phyloP scores from a whole-genome alignment of 768 basidiomycete species.

The Tricholoma terreum region DNA sequence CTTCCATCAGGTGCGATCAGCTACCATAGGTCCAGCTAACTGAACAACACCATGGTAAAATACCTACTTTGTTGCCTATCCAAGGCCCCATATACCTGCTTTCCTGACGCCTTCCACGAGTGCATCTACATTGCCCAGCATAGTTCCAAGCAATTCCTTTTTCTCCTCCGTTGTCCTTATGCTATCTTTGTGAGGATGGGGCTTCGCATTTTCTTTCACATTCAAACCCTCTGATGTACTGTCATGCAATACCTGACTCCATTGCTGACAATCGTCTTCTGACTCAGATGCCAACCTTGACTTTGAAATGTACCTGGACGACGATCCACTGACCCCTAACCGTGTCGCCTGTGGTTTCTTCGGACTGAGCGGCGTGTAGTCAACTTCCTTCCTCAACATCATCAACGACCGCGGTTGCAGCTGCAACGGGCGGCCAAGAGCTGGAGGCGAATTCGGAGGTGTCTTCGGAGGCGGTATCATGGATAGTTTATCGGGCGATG shows the following conservation, averaged over 20 bases:
- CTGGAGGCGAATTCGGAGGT: conserved; percentile 25
- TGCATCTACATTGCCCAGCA: conserved; percentile 90
- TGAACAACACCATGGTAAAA: conserved; percentile 5
- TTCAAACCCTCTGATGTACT: conserved; percentile 8
- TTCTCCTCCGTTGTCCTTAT: conserved; percentile 75
- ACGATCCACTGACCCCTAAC: conserved; percentile 13
- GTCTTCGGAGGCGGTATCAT: conserved; percentile 20
- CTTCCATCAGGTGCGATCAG: neutral
- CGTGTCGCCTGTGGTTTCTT: conserved; percentile 38
- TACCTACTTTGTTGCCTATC: conserved; percentile 12
- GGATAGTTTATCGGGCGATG: conserved; percentile 44
- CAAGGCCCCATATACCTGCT: conserved; percentile 85
- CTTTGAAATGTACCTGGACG: conserved; percentile 16
- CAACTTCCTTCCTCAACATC: conserved; percentile 69
- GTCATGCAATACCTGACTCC: conserved; percentile 3
- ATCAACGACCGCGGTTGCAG: conserved; percentile 50
- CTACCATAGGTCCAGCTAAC: conserved; percentile 11
- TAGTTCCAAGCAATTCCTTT: conserved; percentile 72
- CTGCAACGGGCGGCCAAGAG: conserved; percentile 21
- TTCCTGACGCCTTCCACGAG: conserved; percentile 84
- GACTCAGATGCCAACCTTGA: conserved; percentile 14
- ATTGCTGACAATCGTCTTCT: conserved; percentile 15
- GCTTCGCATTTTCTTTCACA: conserved; percentile 11
- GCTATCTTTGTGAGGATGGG: conserved; percentile 17
- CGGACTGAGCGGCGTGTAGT: conserved; percentile 72